These are phyloP conservation scores for Mediolabrus comicus DNA, from an alignment of 108 stramenopile species.

Conservation along the genomic window DNA sequence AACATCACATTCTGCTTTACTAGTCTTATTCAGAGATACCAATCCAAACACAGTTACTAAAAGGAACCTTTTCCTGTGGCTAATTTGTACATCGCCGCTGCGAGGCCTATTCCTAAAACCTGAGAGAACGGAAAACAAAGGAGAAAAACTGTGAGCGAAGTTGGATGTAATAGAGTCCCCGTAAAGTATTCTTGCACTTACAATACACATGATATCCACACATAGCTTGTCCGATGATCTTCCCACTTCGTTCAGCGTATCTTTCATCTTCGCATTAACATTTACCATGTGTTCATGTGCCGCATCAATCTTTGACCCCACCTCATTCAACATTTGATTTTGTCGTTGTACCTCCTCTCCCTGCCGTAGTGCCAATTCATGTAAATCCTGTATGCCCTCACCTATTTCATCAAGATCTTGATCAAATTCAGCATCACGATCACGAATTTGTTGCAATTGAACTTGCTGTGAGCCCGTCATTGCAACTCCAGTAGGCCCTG, in stretches of 20 bases:
- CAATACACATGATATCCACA: constrained; percentile 96
- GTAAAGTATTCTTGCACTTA: no score
- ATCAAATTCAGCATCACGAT: constrained; percentile 88
- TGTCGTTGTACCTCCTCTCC: constrained; percentile 84
- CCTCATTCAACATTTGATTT: constrained; percentile 77
- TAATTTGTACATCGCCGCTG: not conserved
- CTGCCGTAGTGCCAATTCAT: constrained; percentile 76
- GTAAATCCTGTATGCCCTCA: constrained; percentile 83
- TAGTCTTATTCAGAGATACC: not conserved
- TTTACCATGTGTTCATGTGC: constrained; percentile 75
- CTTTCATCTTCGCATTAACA: constrained; percentile 90
- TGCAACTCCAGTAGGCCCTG: constrained; percentile 38
- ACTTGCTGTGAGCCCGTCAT: constrained; percentile 73
- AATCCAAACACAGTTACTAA: not conserved
- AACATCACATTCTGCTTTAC: no score
- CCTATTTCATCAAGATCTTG: constrained; percentile 87
- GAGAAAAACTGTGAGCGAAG: no score
- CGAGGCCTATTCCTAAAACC: not conserved
- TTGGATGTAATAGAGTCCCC: no score
- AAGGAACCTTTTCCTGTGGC: not conserved
- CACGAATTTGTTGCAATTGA: constrained; percentile 71
- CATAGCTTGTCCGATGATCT: constrained; percentile 88
- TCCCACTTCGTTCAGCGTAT: constrained; percentile 83
- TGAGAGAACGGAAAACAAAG: no score
- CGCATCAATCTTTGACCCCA: constrained; percentile 67